Evolutionary conservation across 257 asterid genomes (phyloP).

Genomic region (Lantana camara): DNA sequence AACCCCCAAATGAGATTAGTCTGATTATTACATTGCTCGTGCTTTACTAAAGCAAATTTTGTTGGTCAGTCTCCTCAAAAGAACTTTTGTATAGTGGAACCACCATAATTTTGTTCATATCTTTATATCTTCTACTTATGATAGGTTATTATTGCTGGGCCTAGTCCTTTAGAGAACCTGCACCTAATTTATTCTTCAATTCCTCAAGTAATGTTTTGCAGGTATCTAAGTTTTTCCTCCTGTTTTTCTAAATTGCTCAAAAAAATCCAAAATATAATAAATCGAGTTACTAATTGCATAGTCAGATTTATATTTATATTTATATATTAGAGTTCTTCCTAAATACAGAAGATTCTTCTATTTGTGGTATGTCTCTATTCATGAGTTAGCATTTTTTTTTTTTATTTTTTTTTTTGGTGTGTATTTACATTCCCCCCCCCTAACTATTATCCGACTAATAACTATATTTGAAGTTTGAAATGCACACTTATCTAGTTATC

Average conservation of each 20-base stretch:
- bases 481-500: too few species aligned
- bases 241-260: constrained; percentile 16
- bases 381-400: too few species aligned
- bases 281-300: neutral
- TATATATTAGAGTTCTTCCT: neutral
- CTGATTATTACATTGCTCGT: constrained; percentile 31
- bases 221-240: constrained; percentile 5
- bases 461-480: too few species aligned
- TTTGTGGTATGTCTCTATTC: too few species aligned
- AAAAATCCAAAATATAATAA: neutral
- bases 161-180: constrained; percentile 31
- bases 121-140: constrained; percentile 41
- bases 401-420: too few species aligned
- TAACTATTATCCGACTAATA: too few species aligned
- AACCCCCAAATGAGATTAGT: constrained; percentile 24
- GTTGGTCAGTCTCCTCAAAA: constrained; percentile 36
- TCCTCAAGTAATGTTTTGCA: constrained; percentile 12
- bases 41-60: constrained; percentile 43
- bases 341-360: neutral
- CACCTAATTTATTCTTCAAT: constrained; percentile 20
- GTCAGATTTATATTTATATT: neutral
- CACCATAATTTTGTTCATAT: constrained; percentile 53
- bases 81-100: constrained; percentile 40
- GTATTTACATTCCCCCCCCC: too few species aligned
- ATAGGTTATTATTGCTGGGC: constrained; percentile 47